phyloP scores from a whole-genome alignment of 768 basidiomycete genomes.

The Suillus subluteus region DNA sequence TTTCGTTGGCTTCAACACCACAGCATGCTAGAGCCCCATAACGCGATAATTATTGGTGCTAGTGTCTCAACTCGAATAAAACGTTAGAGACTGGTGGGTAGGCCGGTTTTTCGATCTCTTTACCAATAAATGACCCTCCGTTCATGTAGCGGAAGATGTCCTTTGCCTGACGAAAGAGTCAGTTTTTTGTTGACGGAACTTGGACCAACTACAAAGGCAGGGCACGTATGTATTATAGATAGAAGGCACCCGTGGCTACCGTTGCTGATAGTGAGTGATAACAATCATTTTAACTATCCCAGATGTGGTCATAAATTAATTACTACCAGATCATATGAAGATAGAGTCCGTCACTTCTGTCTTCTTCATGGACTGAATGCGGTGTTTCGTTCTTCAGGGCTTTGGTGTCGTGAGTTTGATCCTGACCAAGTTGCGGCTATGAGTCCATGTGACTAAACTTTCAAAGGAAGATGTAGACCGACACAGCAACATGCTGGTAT shows the following conservation, averaged over 20 bases:
- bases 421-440: not conserved
- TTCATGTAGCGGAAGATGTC: slow-evolving; percentile 5
- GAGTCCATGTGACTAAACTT: not conserved
- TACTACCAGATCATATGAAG: not conserved
- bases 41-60: slow-evolving; percentile 50
- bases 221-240: slow-evolving; percentile 4
- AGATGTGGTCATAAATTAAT: not conserved
- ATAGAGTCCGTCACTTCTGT: not conserved
- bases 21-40: slow-evolving; percentile 39
- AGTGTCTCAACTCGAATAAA: slow-evolving; percentile 44
- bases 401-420: not conserved
- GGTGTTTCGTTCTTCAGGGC: slow-evolving; percentile 6
- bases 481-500: not conserved
- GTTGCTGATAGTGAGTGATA: not conserved
- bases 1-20: slow-evolving; percentile 53
- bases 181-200: slow-evolving; percentile 6
- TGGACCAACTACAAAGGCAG: slow-evolving; percentile 9
- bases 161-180: slow-evolving; percentile 8
- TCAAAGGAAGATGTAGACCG: not conserved
- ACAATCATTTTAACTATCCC: not conserved
- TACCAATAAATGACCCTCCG: not conserved
- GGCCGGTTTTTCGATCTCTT: not conserved
- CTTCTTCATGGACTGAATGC: not conserved
- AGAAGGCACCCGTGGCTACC: not conserved
- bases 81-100: slow-evolving; percentile 3